phyloP scores from a whole-genome alignment of 106 monocot genomes.

The Dendrobium nobile region DNA sequence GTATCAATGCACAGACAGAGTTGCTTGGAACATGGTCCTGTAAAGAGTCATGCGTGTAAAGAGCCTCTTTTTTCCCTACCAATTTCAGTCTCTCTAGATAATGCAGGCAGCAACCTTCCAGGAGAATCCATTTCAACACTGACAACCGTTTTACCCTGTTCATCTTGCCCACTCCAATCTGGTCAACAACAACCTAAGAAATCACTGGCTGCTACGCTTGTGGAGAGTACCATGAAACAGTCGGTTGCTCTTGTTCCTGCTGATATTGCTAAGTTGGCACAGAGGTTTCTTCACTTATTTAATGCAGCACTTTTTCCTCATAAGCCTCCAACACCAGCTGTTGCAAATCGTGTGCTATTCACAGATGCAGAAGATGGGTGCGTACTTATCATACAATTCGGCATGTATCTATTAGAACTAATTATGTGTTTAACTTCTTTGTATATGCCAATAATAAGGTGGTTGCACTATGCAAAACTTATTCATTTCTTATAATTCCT shows the following conservation, averaged over 20 bases:
- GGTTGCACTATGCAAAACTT: not conserved
- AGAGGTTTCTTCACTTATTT: slow-evolving; percentile 57
- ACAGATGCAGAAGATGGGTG: slow-evolving; percentile 93
- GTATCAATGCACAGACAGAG: slow-evolving; percentile 39
- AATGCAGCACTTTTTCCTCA: slow-evolving; percentile 72
- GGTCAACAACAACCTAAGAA: slow-evolving; percentile 44
- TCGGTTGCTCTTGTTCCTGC: slow-evolving; percentile 70
- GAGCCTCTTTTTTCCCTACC: slow-evolving; percentile 69
- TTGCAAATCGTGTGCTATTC: slow-evolving; percentile 79
- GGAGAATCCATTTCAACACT: slow-evolving; percentile 8
- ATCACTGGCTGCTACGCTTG: slow-evolving; percentile 56
- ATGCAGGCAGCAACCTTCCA: slow-evolving; percentile 14
- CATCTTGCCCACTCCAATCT: slow-evolving; percentile 6
- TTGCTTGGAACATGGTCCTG: slow-evolving; percentile 31
- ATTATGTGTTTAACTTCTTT: not conserved
- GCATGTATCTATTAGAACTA: not conserved
- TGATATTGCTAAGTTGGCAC: slow-evolving; percentile 63
- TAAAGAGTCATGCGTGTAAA: slow-evolving; percentile 40
- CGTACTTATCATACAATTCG: not conserved
- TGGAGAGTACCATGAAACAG: slow-evolving; percentile 62
- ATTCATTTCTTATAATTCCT: not conserved
- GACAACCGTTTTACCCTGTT: slow-evolving; percentile 9
- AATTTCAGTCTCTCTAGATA: slow-evolving; percentile 6
- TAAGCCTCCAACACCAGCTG: slow-evolving; percentile 66
- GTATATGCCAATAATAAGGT: not conserved